A percentile compares a stretch with the other conserved stretches of the same genome.
phyloP scores from a whole-genome alignment of 495 filamentous ascomycete genomes.

The Penicillium samsonianum region DNA sequence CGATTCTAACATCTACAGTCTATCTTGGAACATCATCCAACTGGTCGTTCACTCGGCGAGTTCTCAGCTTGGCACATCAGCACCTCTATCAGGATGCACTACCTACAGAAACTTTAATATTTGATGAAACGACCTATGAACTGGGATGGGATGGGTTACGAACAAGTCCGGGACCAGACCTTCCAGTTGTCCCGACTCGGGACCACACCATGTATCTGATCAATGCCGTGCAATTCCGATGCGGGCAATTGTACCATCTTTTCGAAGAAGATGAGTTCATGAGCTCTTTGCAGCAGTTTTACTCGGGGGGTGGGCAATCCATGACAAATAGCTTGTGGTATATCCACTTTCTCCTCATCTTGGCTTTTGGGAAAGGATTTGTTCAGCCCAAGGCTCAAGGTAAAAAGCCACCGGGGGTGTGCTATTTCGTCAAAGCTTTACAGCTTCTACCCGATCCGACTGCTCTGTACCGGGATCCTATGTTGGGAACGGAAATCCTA shows the following conservation, averaged over 20 bases:
- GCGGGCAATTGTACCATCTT: slow-evolving; percentile 46
- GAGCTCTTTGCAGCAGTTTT: slow-evolving; percentile 37
- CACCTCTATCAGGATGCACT: slow-evolving; percentile 37
- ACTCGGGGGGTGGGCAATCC: slow-evolving; percentile 30
- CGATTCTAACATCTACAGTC: slow-evolving; percentile 25
- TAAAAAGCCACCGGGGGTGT: slow-evolving; percentile 36
- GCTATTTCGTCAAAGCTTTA: slow-evolving; percentile 44
- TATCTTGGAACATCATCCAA: slow-evolving; percentile 50
- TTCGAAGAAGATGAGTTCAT: slow-evolving; percentile 48
- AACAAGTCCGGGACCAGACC: slow-evolving; percentile 25
- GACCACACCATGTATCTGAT: slow-evolving; percentile 47
- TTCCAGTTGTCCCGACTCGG: slow-evolving; percentile 35
- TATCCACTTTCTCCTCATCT: slow-evolving; percentile 46
- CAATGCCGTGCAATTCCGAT: slow-evolving; percentile 47
- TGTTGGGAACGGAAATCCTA: slow-evolving; percentile 42
- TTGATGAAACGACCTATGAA: slow-evolving; percentile 44
- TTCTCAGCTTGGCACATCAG: slow-evolving; percentile 43
- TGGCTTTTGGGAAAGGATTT: slow-evolving; percentile 49
- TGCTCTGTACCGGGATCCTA: slow-evolving; percentile 36
- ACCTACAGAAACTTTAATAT: slow-evolving; percentile 37
- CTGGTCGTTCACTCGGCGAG: slow-evolving; percentile 47
- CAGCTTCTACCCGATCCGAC: slow-evolving; percentile 41
- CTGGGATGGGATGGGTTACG: slow-evolving; percentile 44
- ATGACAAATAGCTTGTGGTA: slow-evolving; percentile 40
- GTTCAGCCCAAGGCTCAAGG: slow-evolving; percentile 36